Percentiles rank a stretch among this genome's conserved stretches.
Conservation (phyloP, 306 rosid genomes). For the Dryas drummondii region DNA sequence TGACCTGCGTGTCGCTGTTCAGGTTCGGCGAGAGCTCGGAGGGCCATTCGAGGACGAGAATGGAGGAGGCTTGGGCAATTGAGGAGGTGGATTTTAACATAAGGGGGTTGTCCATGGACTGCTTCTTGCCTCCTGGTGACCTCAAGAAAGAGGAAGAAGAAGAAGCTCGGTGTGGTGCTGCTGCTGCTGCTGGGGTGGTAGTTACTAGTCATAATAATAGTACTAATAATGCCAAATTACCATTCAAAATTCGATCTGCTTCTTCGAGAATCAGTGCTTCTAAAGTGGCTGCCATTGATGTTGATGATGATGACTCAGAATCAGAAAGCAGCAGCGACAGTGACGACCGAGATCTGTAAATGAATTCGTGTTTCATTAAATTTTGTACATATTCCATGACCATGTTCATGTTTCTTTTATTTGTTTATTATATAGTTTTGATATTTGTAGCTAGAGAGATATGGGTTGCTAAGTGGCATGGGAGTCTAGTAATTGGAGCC, state of each 20-base stretch:
- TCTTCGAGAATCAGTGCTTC: slow-evolving; percentile 62
- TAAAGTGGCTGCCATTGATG: slow-evolving; percentile 67
- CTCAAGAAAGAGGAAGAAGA: slow-evolving; percentile 57
- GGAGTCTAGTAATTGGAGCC: too few species aligned
- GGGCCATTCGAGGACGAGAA: slow-evolving; percentile 59
- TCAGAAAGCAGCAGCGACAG: not conserved
- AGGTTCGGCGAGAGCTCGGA: slow-evolving; percentile 65
- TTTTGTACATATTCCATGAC: slow-evolving; percentile 18
- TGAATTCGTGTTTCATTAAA: not conserved
- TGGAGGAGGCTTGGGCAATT: slow-evolving; percentile 86
- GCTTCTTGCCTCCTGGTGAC: slow-evolving; percentile 85
- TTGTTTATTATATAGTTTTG: not conserved
- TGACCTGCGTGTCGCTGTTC: slow-evolving; percentile 59
- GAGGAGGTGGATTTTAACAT: slow-evolving; percentile 90
- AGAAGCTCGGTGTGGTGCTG: not conserved
- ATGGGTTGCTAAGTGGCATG: too few species aligned
- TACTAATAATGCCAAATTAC: slow-evolving; percentile 36
- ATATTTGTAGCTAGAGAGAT: too few species aligned
- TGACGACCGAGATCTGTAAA: slow-evolving; percentile 50
- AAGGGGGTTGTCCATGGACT: slow-evolving; percentile 73
- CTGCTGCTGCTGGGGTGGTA: too few species aligned
- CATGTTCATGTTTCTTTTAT: not conserved
- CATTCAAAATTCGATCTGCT: slow-evolving; percentile 55
- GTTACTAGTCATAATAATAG: not conserved
- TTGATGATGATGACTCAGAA: slow-evolving; percentile 44